Percentiles rank a stretch among this genome's conserved stretches.
phyloP scores from a whole-genome alignment of 2,329 filamentous ascomycete genomes.

The Ophiosphaerella narmari region DNA sequence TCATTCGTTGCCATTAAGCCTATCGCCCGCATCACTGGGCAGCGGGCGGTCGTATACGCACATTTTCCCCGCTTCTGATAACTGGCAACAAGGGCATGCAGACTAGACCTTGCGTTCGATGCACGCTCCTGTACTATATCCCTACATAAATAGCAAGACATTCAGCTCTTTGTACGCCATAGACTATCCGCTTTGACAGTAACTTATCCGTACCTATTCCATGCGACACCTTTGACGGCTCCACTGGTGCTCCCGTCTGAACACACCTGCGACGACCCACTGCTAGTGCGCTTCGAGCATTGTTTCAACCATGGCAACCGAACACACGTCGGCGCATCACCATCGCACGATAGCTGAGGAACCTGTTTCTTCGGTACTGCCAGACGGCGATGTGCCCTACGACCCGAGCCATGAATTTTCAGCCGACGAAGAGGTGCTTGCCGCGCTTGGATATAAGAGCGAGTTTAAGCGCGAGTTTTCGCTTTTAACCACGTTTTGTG shows the following conservation, averaged over 20 bases:
- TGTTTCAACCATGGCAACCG: slow-evolving; percentile 7
- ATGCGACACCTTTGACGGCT: neutral
- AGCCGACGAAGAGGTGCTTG: slow-evolving; percentile 65
- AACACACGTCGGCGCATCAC: slow-evolving; percentile 8
- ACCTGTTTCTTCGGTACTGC: slow-evolving; percentile 59
- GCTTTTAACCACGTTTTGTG: slow-evolving; percentile 74
- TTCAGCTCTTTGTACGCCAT: too few species aligned
- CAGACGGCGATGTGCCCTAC: slow-evolving; percentile 55
- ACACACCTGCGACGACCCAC: neutral
- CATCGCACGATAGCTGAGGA: slow-evolving; percentile 50
- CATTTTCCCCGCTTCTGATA: slow-evolving; percentile 7
- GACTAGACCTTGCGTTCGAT: too few species aligned
- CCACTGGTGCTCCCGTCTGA: neutral
- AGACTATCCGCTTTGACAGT: too few species aligned
- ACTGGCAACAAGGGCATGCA: too few species aligned
- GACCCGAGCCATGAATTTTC: slow-evolving; percentile 51
- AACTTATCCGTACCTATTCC: neutral
- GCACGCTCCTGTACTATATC: too few species aligned
- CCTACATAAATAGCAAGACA: too few species aligned
- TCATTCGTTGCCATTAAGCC: slow-evolving; percentile 16
- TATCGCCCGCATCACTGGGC: slow-evolving; percentile 8
- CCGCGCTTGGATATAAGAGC: slow-evolving; percentile 65
- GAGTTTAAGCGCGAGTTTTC: slow-evolving; percentile 74
- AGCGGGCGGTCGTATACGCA: slow-evolving; percentile 1
- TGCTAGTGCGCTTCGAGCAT: neutral